Evolutionary conservation across 1,139 yeast species (phyloP), one percentile per base, ranked within the genome.

Genomic region (Suhomyces guaymorum): DNA sequence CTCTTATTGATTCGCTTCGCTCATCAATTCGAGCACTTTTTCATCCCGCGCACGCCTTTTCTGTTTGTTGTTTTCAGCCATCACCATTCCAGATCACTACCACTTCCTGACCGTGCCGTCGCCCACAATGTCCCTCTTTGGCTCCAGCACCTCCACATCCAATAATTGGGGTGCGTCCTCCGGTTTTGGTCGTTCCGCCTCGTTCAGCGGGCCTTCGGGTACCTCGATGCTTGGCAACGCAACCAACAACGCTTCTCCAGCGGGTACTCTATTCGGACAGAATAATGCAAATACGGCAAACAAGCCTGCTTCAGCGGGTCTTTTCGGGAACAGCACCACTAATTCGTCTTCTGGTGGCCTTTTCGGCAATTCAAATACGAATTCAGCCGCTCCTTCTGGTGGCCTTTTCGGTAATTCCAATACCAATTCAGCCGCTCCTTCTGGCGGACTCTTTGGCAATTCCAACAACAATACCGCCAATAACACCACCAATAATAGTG

Each of bases 81-180:
- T 18, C 18, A 24, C 17, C 27, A 15, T 24, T 14, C 19, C 7
- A 6, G 6, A 5, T 15, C 9, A 4, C n/a, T 13, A 14, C 12
- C 19, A 17, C 5, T 17, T 8, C 19, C 5, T 6, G 19, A 5
- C 19, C 19, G 19, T 17, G 19, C 19, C 21, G n/a, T 13, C 17
- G 6, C 12, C 33, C 26, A 25, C 26, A 13, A 35, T 35, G 39
- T 35, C 39, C 15, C 32, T 35, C 17, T 35, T 35, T 22, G 39
- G 39, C 30, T 22, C 33, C 14, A 19, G 26, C 30, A 38, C 34
- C 30, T 24, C 37, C n/a, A 16, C 38, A 11, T 39, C 42, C 43
- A 52, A 47, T 39, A 53, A 44, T 33, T 55, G 61, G 62, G 52
- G 50, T 22, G 44, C 57, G 13, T 49, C 62, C 4, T 43, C 53